These are phyloP conservation scores for Agarophyton chilense DNA, from an alignment of 23 red algal species.

Conservation along the genomic window DNA sequence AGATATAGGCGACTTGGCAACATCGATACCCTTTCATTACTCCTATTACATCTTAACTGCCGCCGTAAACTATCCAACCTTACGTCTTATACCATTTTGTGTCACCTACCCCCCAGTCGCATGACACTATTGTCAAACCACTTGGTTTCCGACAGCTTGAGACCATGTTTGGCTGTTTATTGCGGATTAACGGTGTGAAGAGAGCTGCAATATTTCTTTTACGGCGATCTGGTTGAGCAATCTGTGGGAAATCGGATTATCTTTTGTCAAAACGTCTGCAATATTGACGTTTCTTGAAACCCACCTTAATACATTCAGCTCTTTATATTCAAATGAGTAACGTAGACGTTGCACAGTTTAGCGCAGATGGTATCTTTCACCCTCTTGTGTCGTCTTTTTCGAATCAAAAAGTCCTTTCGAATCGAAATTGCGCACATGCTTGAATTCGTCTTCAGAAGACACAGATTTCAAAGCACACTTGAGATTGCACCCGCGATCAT, in stretches of 20 bases:
- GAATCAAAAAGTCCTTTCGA: slow-evolving; percentile 29
- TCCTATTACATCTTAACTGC: no score
- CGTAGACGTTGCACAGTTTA: slow-evolving; percentile 16
- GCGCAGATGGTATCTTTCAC: background rate
- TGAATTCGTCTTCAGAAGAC: background rate
- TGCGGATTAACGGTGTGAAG: background rate
- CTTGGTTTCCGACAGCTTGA: no score
- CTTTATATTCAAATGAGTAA: slow-evolving; percentile 8
- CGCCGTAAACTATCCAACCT: no score
- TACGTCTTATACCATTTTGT: no score
- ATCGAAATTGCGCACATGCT: background rate
- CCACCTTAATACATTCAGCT: background rate
- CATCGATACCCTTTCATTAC: no score
- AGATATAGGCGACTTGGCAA: no score
- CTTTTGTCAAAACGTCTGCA: slow-evolving; percentile 15
- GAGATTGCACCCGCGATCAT: background rate
- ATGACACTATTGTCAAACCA: background rate
- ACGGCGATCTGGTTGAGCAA: background rate
- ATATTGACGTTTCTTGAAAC: slow-evolving; percentile 15
- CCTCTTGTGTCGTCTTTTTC: slow-evolving; percentile 16
- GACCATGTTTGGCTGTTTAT: background rate
- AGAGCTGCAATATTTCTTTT: background rate
- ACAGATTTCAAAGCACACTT: background rate
- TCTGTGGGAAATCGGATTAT: background rate
- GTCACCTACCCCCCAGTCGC: slow-evolving; percentile 4